Evolutionary conservation across 2,329 filamentous ascomycete genomes (phyloP).

Genomic region (Chaetomium sp.): DNA sequence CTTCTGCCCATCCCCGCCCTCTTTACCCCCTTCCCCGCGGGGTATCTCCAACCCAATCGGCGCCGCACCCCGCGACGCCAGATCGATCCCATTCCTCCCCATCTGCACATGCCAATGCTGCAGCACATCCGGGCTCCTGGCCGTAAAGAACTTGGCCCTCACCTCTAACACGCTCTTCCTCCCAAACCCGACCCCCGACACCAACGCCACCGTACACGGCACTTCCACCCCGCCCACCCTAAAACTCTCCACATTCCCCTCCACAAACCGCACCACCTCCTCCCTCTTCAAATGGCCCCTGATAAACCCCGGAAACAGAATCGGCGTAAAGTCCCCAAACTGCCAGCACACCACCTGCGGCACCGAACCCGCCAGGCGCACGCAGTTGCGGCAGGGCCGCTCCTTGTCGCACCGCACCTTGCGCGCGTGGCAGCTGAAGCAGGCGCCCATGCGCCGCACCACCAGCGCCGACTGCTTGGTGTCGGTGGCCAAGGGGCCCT

Average conservation of each 20-base stretch:
- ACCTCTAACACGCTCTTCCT: constrained; percentile 47
- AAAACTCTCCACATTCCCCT: constrained; percentile 53
- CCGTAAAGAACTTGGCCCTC: constrained; percentile 55
- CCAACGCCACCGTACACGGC: constrained; percentile 51
- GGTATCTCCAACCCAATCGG: constrained; percentile 56
- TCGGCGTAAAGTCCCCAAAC: constrained; percentile 56
- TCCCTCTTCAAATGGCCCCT: constrained; percentile 54
- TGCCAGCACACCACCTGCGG: constrained; percentile 62
- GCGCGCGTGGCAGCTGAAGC: constrained; percentile 61
- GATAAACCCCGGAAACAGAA: constrained; percentile 56
- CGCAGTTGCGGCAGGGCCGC: constrained; percentile 59
- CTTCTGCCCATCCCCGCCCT: constrained; percentile 39
- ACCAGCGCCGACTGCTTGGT: constrained; percentile 58
- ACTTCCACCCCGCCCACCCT: constrained; percentile 45
- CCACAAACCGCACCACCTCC: constrained; percentile 51
- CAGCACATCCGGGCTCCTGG: constrained; percentile 51
- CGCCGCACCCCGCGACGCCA: constrained; percentile 48
- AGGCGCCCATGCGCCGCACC: constrained; percentile 57
- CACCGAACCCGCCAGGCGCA: constrained; percentile 52
- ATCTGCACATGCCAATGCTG: constrained; percentile 54
- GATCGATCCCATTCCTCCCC: constrained; percentile 42
- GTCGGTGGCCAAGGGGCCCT: constrained; percentile 57
- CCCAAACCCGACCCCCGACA: constrained; percentile 49
- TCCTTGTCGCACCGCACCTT: constrained; percentile 61
- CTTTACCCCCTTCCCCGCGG: constrained; percentile 37